Percentiles rank a stretch among this genome's conserved stretches.
These are phyloP conservation scores for Suhomyces terraborum DNA, from an alignment of 1,139 yeast species.

Conservation along the genomic window DNA sequence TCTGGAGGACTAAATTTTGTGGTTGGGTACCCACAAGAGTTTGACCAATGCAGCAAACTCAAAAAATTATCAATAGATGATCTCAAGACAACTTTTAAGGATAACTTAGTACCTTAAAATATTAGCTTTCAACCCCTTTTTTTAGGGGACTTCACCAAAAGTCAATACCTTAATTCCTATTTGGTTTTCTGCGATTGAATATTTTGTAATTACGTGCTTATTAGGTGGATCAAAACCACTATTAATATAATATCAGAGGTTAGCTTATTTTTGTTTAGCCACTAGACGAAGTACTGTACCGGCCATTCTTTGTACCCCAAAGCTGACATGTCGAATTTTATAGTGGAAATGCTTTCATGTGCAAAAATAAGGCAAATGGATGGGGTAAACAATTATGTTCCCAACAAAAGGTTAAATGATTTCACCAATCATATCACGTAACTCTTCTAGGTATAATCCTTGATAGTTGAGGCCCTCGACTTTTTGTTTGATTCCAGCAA, in stretches of 20 bases:
- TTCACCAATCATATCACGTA: constrained; percentile 18
- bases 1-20: constrained; percentile 8
- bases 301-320: neutral
- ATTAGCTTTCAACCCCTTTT: too few species aligned
- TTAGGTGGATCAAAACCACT: neutral
- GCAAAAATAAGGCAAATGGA: neutral
- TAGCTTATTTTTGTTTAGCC: too few species aligned
- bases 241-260: neutral
- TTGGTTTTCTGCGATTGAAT: neutral
- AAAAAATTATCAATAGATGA: neutral
- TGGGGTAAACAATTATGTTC: too few species aligned
- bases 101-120: neutral
- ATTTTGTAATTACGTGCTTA: neutral
- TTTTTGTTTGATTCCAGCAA: constrained; percentile 18
- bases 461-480: constrained; percentile 20
- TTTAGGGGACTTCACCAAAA: neutral
- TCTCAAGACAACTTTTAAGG: constrained; percentile 2
- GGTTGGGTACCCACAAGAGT: constrained; percentile 4
- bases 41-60: constrained; percentile 1
- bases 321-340: neutral
- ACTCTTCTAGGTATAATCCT: constrained; percentile 19
- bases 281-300: too few species aligned
- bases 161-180: neutral
- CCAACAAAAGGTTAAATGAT: too few species aligned
- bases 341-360: neutral